Percentiles rank a stretch among this genome's conserved stretches.
These are phyloP conservation scores for Fragilariopsis cylindrus DNA, from an alignment of 108 stramenopile genomes.

Conservation along the genomic window DNA sequence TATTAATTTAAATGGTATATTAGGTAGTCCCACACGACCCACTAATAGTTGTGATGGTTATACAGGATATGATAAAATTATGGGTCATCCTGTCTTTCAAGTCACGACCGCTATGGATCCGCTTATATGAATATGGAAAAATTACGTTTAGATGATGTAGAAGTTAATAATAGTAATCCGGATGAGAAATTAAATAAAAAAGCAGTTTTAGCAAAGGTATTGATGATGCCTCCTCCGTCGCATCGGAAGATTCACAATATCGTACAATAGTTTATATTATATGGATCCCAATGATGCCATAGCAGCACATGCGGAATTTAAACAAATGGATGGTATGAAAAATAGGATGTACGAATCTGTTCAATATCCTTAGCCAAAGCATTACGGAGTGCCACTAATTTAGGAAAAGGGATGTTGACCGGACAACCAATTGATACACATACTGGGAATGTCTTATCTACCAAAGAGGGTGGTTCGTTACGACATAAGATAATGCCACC, in stretches of 20 bases:
- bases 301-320: slow-evolving; percentile 70
- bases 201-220: not conserved
- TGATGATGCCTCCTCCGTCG: slow-evolving; percentile 10
- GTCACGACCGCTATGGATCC: slow-evolving; percentile 85
- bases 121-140: slow-evolving; percentile 87
- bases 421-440: slow-evolving; percentile 65
- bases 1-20: slow-evolving; percentile 9
- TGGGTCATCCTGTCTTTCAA: slow-evolving; percentile 79
- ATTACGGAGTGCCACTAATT: slow-evolving; percentile 57
- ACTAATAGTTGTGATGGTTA: not conserved
- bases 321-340: slow-evolving; percentile 79
- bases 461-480: slow-evolving; percentile 68
- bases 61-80: slow-evolving; percentile 72
- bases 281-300: slow-evolving; percentile 84
- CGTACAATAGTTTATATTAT: slow-evolving; percentile 72
- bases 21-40: slow-evolving; percentile 1
- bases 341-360: slow-evolving; percentile 69
- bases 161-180: slow-evolving; percentile 11
- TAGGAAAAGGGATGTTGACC: slow-evolving; percentile 72
- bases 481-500: slow-evolving; percentile 86
- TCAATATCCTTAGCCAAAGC: slow-evolving; percentile 70
- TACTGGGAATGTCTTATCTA: slow-evolving; percentile 54
- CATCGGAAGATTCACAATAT: slow-evolving; percentile 56
- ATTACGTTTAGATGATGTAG: slow-evolving; percentile 41
- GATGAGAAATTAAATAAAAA: slow-evolving; percentile 2